Conservation (phyloP, 2,329 filamentous ascomycete species). For the Calonectria fujianensis region DNA sequence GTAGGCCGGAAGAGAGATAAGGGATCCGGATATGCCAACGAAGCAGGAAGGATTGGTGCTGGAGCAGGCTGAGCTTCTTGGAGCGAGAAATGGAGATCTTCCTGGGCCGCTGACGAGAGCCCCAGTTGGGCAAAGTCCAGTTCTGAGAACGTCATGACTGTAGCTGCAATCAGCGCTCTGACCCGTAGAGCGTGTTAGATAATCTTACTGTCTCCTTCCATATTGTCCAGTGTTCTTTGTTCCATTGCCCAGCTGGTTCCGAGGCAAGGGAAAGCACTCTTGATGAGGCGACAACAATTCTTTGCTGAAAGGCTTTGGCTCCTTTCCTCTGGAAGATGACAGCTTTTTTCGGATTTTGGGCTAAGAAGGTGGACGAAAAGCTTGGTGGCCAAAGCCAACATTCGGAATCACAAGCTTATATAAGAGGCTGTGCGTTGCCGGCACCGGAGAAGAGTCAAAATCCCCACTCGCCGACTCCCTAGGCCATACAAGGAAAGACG, state of each 20-base stretch:
- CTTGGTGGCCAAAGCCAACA: neutral
- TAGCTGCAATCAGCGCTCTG: neutral
- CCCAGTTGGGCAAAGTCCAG: conserved; percentile 7
- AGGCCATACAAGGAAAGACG: neutral
- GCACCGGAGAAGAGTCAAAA: neutral
- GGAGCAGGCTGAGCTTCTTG: neutral
- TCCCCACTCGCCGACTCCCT: neutral
- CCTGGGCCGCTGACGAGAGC: neutral
- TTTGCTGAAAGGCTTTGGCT: neutral
- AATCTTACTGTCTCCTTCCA: conserved; percentile 12
- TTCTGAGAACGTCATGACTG: conserved; percentile 20
- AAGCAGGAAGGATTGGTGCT: neutral
- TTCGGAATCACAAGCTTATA: conserved; percentile 12
- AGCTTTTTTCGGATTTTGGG: neutral
- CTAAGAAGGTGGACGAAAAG: neutral
- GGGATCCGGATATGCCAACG: neutral
- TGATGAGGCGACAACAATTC: neutral
- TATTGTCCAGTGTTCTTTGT: neutral
- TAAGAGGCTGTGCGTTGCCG: conserved; percentile 21
- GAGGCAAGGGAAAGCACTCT: neutral
- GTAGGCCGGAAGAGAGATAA: neutral
- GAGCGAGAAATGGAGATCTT: neutral
- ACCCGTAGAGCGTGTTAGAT: too few species aligned
- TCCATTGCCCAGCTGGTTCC: neutral
- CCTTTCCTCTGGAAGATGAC: neutral